Evolutionary conservation across 169 alveolate genomes (phyloP).

Genomic region (Plasmodium fragile): DNA sequence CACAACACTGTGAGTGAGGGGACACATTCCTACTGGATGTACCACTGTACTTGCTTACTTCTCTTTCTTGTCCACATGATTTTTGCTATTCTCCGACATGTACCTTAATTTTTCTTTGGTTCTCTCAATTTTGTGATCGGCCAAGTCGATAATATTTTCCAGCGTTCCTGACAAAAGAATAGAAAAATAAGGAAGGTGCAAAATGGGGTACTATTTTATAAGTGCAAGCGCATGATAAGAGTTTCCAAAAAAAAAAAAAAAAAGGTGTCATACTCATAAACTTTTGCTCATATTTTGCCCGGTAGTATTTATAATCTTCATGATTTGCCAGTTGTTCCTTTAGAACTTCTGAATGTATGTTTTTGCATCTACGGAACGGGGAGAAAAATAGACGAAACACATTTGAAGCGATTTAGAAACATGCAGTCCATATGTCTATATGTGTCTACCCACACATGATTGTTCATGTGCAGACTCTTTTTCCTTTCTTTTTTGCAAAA

Average conservation of each 20-base stretch:
- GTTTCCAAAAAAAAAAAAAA: slow-evolving; percentile 6
- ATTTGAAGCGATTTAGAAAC: neutral
- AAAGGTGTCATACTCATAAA: slow-evolving; percentile 73
- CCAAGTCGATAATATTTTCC: slow-evolving; percentile 38
- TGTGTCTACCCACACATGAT: neutral
- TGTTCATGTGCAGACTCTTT: neutral
- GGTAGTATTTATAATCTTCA: slow-evolving; percentile 65
- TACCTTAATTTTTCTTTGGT: slow-evolving; percentile 66
- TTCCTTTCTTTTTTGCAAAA: slow-evolving; percentile 27
- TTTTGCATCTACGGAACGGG: slow-evolving; percentile 45
- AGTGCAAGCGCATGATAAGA: neutral
- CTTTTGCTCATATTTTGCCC: slow-evolving; percentile 57
- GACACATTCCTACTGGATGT: neutral
- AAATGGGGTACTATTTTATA: slow-evolving; percentile 9
- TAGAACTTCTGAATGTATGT: slow-evolving; percentile 58
- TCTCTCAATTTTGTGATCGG: slow-evolving; percentile 55
- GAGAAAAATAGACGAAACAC: neutral
- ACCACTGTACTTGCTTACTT: slow-evolving; percentile 44
- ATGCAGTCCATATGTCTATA: neutral
- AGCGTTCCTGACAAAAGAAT: slow-evolving; percentile 13
- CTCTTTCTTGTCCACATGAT: slow-evolving; percentile 74
- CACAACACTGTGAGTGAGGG: neutral
- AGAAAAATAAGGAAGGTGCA: neutral
- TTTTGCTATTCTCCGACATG: slow-evolving; percentile 69
- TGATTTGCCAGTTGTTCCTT: slow-evolving; percentile 57